phyloP scores from a whole-genome alignment of 1,284 basidiomycete genomes.

The Sanguinoderma infundibulare region DNA sequence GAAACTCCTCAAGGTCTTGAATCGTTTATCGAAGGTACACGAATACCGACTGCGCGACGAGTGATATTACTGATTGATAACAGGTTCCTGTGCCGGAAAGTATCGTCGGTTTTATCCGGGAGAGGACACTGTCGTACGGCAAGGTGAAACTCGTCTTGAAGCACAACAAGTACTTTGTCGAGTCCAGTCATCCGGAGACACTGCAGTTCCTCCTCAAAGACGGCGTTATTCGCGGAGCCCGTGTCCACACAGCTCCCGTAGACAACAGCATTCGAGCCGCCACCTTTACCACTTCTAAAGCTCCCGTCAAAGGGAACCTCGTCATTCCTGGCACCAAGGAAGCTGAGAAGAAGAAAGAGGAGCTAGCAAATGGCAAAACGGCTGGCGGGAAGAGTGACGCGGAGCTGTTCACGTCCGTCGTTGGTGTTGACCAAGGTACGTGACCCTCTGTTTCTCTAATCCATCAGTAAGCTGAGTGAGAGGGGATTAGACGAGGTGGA shows the following conservation, averaged over 20 bases:
- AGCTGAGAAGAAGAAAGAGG: constrained; percentile 67
- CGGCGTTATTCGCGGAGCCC: constrained; percentile 79
- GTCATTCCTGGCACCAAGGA: constrained; percentile 88
- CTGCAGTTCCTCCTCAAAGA: constrained; percentile 88
- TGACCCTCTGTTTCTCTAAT: constrained; percentile 3
- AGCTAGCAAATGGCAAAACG: constrained; percentile 41
- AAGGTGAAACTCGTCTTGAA: constrained; percentile 98
- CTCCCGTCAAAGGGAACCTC: constrained; percentile 79
- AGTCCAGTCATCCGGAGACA: constrained; percentile 92
- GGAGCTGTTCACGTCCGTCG: constrained; percentile 88
- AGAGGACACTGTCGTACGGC: constrained; percentile 92
- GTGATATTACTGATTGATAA: constrained; percentile 8
- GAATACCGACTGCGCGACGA: neutral
- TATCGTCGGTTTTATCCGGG: constrained; percentile 85
- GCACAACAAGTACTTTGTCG: constrained; percentile 95
- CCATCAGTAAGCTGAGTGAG: neutral
- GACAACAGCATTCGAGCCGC: constrained; percentile 75
- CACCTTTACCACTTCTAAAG: constrained; percentile 86
- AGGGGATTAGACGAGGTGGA: constrained; percentile 85
- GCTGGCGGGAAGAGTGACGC: constrained; percentile 54
- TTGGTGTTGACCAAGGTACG: constrained; percentile 88
- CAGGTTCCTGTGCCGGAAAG: constrained; percentile 89
- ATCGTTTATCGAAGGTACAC: constrained; percentile 83
- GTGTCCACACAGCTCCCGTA: constrained; percentile 65
- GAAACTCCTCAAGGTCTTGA: constrained; percentile 64